These are phyloP conservation scores for Leishmania turanica DNA, from an alignment of 208 protist genomes.

Conservation along the genomic window DNA sequence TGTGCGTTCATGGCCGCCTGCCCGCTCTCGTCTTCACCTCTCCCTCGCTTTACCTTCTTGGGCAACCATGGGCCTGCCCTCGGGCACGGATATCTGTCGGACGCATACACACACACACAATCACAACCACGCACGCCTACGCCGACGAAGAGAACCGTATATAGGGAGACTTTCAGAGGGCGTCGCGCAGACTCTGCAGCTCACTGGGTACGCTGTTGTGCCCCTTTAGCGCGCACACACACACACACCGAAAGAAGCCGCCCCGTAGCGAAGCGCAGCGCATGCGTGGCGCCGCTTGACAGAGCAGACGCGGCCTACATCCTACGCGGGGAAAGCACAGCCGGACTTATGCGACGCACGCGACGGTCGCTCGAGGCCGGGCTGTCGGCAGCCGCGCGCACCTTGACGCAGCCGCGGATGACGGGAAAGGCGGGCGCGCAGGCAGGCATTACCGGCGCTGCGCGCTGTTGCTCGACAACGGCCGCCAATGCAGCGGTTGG, in stretches of 20 bases:
- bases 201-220: no score
- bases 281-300: neutral
- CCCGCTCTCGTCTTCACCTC: neutral
- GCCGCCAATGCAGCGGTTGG: neutral
- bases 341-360: conserved; percentile 1
- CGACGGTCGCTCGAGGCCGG: neutral
- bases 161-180: neutral
- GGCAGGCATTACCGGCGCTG: neutral
- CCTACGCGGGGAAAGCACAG: neutral
- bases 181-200: neutral
- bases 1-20: neutral
- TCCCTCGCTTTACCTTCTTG: neutral
- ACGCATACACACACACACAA: neutral
- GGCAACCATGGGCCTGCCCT: neutral
- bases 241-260: neutral
- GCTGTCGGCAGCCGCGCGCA: neutral
- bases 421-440: neutral
- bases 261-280: neutral
- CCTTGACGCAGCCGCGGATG: neutral
- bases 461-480: neutral
- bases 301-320: neutral
- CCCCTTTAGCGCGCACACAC: neutral
- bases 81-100: neutral
- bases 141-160: neutral
- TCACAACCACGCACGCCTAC: neutral